A percentile compares a stretch with the other conserved stretches of the same genome.
These are phyloP conservation scores for Penicillium chermesinum DNA, from an alignment of 495 filamentous ascomycete genomes.

Conservation along the genomic window DNA sequence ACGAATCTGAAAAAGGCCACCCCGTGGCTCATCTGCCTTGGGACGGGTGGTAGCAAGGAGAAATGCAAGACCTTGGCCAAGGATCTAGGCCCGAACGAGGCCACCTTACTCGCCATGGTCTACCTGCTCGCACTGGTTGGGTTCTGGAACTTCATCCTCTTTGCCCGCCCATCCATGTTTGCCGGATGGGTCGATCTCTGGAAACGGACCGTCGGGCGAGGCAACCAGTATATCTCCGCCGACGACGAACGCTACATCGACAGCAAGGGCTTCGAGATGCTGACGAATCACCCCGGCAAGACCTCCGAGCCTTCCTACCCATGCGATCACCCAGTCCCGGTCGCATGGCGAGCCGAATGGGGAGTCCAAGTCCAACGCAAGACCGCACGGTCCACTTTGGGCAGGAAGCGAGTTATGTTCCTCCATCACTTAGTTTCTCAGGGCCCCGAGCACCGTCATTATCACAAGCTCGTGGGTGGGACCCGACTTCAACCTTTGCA, in stretches of 20 bases:
- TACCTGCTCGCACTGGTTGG: slow-evolving; percentile 80
- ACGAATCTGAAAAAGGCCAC: slow-evolving; percentile 48
- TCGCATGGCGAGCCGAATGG: slow-evolving; percentile 17
- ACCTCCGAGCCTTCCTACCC: slow-evolving; percentile 37
- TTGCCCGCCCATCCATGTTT: slow-evolving; percentile 77
- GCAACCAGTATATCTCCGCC: slow-evolving; percentile 76
- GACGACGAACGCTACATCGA: slow-evolving; percentile 65
- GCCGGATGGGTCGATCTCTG: slow-evolving; percentile 74
- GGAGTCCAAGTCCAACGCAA: slow-evolving; percentile 26
- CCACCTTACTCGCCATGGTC: slow-evolving; percentile 75
- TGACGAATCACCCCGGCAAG: slow-evolving; percentile 46
- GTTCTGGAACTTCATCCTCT: slow-evolving; percentile 75
- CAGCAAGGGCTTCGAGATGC: slow-evolving; percentile 77
- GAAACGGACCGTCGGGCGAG: slow-evolving; percentile 38
- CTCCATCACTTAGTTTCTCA: slow-evolving; percentile 56
- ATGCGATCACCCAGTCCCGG: slow-evolving; percentile 37
- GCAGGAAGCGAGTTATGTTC: slow-evolving; percentile 50
- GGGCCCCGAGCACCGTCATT: slow-evolving; percentile 49
- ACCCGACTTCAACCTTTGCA: slow-evolving; percentile 37
- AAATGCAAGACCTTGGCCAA: slow-evolving; percentile 55
- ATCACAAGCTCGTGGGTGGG: slow-evolving; percentile 32
- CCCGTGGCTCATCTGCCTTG: slow-evolving; percentile 71
- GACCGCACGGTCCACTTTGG: slow-evolving; percentile 40
- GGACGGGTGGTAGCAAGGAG: slow-evolving; percentile 51
- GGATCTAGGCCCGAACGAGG: slow-evolving; percentile 53